Percentiles rank a stretch among this genome's conserved stretches.
Evolutionary conservation across 1,284 basidiomycete species (phyloP).

Genomic region (Vanrija sp.): DNA sequence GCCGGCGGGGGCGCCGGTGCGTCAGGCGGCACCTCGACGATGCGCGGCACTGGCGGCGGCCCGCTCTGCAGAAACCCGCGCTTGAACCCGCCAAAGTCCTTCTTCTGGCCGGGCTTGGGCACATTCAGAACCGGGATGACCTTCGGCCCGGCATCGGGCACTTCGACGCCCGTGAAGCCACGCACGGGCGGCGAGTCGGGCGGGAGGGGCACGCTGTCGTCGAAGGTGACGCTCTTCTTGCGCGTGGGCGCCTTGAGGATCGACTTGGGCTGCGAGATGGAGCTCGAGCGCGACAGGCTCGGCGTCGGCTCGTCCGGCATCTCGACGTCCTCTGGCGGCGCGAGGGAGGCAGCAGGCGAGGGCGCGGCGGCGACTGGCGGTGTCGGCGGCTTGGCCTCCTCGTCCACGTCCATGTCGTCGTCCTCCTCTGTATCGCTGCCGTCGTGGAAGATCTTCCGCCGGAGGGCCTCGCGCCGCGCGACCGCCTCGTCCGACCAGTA

Average conservation of each 20-base stretch:
- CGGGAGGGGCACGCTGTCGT: conserved; percentile 34
- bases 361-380: background rate
- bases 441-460: conserved; percentile 31
- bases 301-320: background rate
- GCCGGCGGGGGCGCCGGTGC: background rate
- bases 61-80: conserved; percentile 27
- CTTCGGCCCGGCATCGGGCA: conserved; percentile 14
- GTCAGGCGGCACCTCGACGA: conserved; percentile 2
- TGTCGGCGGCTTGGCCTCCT: background rate
- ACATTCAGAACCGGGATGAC: conserved; percentile 32
- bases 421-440: conserved; percentile 13
- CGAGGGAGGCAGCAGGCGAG: background rate
- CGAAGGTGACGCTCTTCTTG: conserved; percentile 45
- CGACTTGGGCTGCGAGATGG: conserved; percentile 21
- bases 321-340: background rate
- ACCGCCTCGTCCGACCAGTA: conserved; percentile 36
- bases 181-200: conserved; percentile 28
- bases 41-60: background rate
- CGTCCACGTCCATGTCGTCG: conserved; percentile 8
- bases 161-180: background rate
- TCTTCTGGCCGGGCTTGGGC: conserved; percentile 25
- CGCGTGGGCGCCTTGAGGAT: conserved; percentile 38
- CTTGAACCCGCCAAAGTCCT: conserved; percentile 37
- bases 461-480: conserved; percentile 27
- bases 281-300: background rate